Conservation (phyloP, 2,329 filamentous ascomycete species). For the Fusarium luffae region DNA sequence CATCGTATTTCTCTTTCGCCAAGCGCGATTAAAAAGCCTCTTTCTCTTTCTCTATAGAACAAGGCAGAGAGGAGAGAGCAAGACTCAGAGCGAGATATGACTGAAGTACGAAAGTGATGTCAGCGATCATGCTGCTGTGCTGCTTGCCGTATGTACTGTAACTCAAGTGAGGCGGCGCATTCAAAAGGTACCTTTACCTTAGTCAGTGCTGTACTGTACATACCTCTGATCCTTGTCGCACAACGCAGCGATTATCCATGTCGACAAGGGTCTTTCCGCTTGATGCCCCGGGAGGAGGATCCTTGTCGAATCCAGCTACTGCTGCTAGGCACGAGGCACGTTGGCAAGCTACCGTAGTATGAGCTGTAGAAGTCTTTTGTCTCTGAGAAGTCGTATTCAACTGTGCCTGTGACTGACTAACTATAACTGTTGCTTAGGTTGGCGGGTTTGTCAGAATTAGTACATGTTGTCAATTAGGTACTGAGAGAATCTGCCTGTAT, state of each 20-base stretch:
- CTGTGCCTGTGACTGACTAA: background rate
- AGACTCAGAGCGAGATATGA: conserved; percentile 7
- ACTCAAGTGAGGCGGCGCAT: conserved; percentile 31
- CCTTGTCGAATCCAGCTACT: conserved; percentile 24
- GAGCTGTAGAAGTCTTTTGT: conserved; percentile 7
- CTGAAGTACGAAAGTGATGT: conserved; percentile 36
- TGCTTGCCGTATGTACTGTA: conserved; percentile 7
- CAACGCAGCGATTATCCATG: conserved; percentile 34
- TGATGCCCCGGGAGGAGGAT: conserved; percentile 27
- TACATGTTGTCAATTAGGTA: background rate
- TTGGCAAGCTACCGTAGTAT: conserved; percentile 18
- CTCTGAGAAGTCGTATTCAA: background rate
- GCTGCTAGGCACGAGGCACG: conserved; percentile 4
- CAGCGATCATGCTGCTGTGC: conserved; percentile 35
- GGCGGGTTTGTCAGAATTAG: background rate
- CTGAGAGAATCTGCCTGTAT: background rate
- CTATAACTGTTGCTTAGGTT: conserved; percentile 1
- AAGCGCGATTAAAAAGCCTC: conserved; percentile 15
- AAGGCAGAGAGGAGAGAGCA: background rate
- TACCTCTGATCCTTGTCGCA: conserved; percentile 13
- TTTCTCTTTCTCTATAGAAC: background rate
- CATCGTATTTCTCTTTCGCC: conserved; percentile 1
- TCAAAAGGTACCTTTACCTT: conserved; percentile 13
- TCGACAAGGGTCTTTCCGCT: conserved; percentile 37
- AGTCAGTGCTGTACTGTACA: background rate